Evolutionary conservation across 495 filamentous ascomycete genomes (phyloP).

Genomic region (Neurospora sp.): DNA sequence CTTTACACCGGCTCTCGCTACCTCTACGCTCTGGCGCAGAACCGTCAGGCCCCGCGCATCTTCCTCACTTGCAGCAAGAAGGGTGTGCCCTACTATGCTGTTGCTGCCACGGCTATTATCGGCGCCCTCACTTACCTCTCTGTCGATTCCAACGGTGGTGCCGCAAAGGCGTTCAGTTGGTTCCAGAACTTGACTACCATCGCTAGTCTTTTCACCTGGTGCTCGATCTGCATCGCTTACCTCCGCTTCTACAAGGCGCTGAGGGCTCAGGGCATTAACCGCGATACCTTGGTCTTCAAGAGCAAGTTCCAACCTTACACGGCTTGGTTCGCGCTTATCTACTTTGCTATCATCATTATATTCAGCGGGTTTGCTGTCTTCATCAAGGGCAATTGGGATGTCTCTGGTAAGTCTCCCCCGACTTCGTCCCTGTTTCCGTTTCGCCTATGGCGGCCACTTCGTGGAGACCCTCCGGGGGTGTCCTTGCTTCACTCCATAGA

Average conservation of each 20-base stretch:
- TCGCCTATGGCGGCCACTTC: not conserved
- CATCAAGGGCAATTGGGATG: slow-evolving; percentile 40
- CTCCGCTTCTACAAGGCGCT: slow-evolving; percentile 50
- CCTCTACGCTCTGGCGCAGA: slow-evolving; percentile 47
- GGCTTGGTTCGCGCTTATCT: slow-evolving; percentile 37
- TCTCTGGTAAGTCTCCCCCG: not conserved
- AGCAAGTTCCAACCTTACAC: slow-evolving; percentile 45
- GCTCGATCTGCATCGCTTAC: slow-evolving; percentile 48
- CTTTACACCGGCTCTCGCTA: slow-evolving; percentile 60
- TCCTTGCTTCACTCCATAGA: not conserved
- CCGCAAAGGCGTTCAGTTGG: slow-evolving; percentile 43
- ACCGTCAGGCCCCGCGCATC: slow-evolving; percentile 48
- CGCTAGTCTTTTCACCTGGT: slow-evolving; percentile 34
- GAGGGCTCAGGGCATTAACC: slow-evolving; percentile 35
- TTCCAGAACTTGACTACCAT: slow-evolving; percentile 42
- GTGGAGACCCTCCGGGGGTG: not conserved
- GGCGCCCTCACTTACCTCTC: slow-evolving; percentile 41
- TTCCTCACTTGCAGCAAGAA: slow-evolving; percentile 38
- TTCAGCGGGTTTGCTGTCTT: slow-evolving; percentile 58
- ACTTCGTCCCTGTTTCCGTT: slow-evolving; percentile 23
- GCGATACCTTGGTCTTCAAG: slow-evolving; percentile 40
- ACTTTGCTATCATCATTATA: slow-evolving; percentile 41
- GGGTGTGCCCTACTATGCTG: slow-evolving; percentile 40
- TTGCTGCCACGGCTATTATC: slow-evolving; percentile 38
- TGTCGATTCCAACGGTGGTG: slow-evolving; percentile 33